These are phyloP conservation scores for Alloteropsis semialata DNA, from an alignment of 176 grass and related monocot genomes.

Conservation along the genomic window DNA sequence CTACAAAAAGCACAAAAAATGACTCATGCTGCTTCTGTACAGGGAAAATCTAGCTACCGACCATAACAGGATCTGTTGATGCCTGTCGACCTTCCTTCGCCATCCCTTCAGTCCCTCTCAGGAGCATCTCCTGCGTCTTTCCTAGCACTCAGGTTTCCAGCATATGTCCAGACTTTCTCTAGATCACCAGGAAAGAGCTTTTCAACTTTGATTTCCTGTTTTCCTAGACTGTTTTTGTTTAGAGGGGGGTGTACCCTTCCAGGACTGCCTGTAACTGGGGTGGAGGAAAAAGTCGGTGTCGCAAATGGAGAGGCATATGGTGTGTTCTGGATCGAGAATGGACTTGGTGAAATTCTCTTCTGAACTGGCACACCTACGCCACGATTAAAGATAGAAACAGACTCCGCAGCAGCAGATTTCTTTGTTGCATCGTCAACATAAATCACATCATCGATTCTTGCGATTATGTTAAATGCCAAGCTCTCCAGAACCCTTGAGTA, in stretches of 20 bases:
- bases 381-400: slow-evolving; percentile 72
- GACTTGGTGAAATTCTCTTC: slow-evolving; percentile 86
- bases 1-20: slow-evolving; percentile 46
- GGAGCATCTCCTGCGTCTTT: slow-evolving; percentile 75
- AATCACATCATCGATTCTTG: slow-evolving; percentile 91
- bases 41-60: slow-evolving; percentile 39
- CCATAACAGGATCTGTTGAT: slow-evolving; percentile 22
- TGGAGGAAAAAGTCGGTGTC: slow-evolving; percentile 75
- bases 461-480: slow-evolving; percentile 89
- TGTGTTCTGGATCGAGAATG: slow-evolving; percentile 82
- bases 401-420: slow-evolving; percentile 56
- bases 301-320: slow-evolving; percentile 83
- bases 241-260: slow-evolving; percentile 47
- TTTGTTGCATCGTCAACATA: slow-evolving; percentile 81
- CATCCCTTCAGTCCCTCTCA: slow-evolving; percentile 61
- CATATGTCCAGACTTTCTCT: slow-evolving; percentile 83
- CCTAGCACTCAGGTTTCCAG: slow-evolving; percentile 66
- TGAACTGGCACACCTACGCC: slow-evolving; percentile 63
- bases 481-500: slow-evolving; percentile 96
- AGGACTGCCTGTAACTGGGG: slow-evolving; percentile 70
- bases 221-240: slow-evolving; percentile 37
- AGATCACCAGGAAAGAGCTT: slow-evolving; percentile 62
- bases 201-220: slow-evolving; percentile 48
- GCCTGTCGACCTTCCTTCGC: slow-evolving; percentile 12
- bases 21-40: slow-evolving; percentile 61